Evolutionary conservation across 2,329 filamentous ascomycete species (phyloP).

Genomic region (Onygenales sp.): DNA sequence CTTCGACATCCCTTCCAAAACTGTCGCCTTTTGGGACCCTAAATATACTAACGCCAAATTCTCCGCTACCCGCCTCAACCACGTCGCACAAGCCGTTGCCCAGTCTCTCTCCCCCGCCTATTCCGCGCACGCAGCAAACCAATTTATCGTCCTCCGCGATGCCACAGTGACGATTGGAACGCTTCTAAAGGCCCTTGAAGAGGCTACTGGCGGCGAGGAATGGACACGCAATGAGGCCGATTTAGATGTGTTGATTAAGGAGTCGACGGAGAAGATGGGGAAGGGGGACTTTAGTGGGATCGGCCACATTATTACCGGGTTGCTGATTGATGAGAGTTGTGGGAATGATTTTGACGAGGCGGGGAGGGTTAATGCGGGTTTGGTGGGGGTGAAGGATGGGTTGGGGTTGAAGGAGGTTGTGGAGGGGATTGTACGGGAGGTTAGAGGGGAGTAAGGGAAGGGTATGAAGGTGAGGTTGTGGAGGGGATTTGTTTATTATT

Average conservation of each 20-base stretch:
- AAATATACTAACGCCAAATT: constrained; percentile 11
- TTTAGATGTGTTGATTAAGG: constrained; percentile 5
- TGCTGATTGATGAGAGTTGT: constrained; percentile 4
- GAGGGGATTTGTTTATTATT: too few species aligned
- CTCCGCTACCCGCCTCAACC: constrained; percentile 12
- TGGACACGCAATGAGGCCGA: constrained; percentile 7
- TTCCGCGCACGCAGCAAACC: constrained; percentile 9
- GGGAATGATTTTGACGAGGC: constrained; percentile 10
- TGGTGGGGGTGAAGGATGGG: constrained; percentile 2
- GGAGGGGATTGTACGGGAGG: not conserved
- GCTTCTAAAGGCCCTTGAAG: constrained; percentile 8
- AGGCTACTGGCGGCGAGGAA: constrained; percentile 8
- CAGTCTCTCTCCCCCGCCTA: constrained; percentile 9
- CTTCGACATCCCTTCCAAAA: constrained; percentile 20
- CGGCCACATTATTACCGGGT: constrained; percentile 3
- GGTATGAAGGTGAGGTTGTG: too few species aligned
- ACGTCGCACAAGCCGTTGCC: constrained; percentile 13
- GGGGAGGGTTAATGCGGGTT: constrained; percentile 7
- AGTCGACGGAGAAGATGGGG: constrained; percentile 5
- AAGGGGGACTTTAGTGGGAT: constrained; percentile 9
- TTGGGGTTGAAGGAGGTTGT: not conserved
- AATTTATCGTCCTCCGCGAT: constrained; percentile 7
- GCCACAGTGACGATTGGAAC: constrained; percentile 3
- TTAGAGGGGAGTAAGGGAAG: not conserved
- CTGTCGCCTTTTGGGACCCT: constrained; percentile 16